Conservation (phyloP, 305 asterid genomes). For the Fraxinus angustifolia region DNA sequence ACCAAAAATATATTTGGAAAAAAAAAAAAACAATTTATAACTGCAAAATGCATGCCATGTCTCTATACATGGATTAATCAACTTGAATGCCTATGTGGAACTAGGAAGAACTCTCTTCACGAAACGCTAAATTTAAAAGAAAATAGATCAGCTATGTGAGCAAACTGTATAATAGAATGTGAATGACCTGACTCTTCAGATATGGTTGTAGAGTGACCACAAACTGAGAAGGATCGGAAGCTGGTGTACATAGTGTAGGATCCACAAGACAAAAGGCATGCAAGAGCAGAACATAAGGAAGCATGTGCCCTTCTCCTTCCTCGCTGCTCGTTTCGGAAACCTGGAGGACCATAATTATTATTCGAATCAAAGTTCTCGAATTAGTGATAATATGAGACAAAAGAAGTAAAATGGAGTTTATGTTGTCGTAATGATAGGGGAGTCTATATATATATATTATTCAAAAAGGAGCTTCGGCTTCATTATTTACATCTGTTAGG, state of each 20-base stretch:
- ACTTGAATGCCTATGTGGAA: constrained; percentile 6
- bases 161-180: constrained; percentile 7
- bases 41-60: background rate
- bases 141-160: constrained; percentile 14
- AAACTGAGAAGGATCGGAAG: constrained; percentile 98
- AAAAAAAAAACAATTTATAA: background rate
- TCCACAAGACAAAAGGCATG: constrained; percentile 94
- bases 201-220: constrained; percentile 92
- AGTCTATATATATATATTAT: background rate
- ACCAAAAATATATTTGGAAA: background rate
- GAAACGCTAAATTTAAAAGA: constrained; percentile 15
- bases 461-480: constrained; percentile 10
- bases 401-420: constrained; percentile 12
- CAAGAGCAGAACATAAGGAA: constrained; percentile 82
- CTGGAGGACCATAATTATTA: constrained; percentile 37
- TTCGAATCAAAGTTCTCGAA: constrained; percentile 14
- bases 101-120: constrained; percentile 1
- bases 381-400: constrained; percentile 15
- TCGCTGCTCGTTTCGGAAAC: constrained; percentile 69
- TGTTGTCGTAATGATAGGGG: constrained; percentile 10
- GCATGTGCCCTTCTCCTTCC: constrained; percentile 80
- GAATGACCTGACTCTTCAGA: constrained; percentile 84
- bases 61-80: constrained; percentile 12
- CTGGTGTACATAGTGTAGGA: constrained; percentile 86
- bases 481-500: constrained; percentile 6